Base-by-base conservation (phyloP, 2,329 filamentous ascomycete species). In the Cladosporium sp. region DNA sequence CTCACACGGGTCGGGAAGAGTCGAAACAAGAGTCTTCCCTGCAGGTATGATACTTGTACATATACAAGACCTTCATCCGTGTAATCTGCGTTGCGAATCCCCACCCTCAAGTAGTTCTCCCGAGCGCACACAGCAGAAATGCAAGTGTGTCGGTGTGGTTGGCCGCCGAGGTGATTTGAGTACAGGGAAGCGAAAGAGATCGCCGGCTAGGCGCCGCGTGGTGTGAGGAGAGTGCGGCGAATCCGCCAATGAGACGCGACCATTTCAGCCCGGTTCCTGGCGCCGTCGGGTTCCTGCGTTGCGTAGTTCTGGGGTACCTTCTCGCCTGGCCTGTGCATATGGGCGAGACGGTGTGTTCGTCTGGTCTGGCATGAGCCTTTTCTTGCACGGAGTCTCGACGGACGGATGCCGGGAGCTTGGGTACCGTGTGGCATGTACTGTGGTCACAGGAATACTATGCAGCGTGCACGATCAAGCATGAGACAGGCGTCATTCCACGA, bases 131-230 rank as follows among this genome's bases (percentile, higher is more conserved):
- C 22, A 4, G 42, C 32, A 50, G 49, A 17, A 51, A 39, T 36
- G 51, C 20, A 20, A 37, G 32, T 1, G 25, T 17, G 28, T 15
- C 19, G 34, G 32, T 37, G 17, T 55, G 52, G 40, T 45, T 55
- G 52, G 52, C 28, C 24, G 52, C 52, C 39, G 24, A 34, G 50
- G 37, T 40, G 40, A 55, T 45, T 47, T 55, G 52, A 25, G 50
- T 53, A 19, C 22, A 55, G 39, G 40, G 9, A 34, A 32, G 40
- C 40, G 20, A 36, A 44, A 37, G 52, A 55, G 52, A 55, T 55
- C 52, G 19, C 40, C 52, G 40, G 39, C 52, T 55, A 55, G 52
- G 34, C 52, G 52, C 52, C 52, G 52, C 52, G 52, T 55, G 52
- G 40, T 37, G 42, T 20, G n/a, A 55, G 32, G 28, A 24, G 25